Conservation (phyloP, 495 filamentous ascomycete genomes). For the Filosporella fistucella region DNA sequence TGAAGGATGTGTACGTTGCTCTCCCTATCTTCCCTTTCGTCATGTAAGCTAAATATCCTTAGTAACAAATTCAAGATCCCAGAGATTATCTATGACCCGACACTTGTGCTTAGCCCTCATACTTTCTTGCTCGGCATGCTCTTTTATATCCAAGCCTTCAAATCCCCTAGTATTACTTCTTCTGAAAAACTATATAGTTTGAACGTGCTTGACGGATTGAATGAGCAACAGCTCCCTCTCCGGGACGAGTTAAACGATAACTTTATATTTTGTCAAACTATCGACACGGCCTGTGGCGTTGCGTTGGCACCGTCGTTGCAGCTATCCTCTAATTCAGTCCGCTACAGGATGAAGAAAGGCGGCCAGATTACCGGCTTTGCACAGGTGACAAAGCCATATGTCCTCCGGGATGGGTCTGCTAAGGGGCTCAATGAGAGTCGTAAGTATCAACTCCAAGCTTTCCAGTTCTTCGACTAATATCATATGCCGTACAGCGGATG, state of each 20-base stretch:
- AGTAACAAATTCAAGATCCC: conserved; percentile 31
- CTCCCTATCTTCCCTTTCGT: no score
- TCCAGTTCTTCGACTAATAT: background rate
- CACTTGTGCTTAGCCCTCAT: conserved; percentile 23
- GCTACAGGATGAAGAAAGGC: conserved; percentile 21
- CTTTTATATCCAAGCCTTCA: conserved; percentile 28
- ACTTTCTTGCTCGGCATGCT: conserved; percentile 27
- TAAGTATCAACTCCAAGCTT: conserved; percentile 17
- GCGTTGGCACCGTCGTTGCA: conserved; percentile 15
- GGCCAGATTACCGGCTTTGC: conserved; percentile 27
- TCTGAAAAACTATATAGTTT: conserved; percentile 30
- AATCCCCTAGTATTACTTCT: conserved; percentile 23
- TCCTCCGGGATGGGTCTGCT: conserved; percentile 22
- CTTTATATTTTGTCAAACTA: conserved; percentile 23
- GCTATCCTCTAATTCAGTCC: conserved; percentile 17
- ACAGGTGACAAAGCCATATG: conserved; percentile 22
- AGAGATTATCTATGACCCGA: conserved; percentile 30
- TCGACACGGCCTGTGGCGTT: conserved; percentile 17
- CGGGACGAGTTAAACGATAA: conserved; percentile 25
- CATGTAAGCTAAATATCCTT: no score
- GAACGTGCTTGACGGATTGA: conserved; percentile 25
- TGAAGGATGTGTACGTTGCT: conserved; percentile 28
- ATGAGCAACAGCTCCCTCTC: conserved; percentile 27
- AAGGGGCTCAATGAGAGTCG: conserved; percentile 25
- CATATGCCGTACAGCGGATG: conserved; percentile 20